Base-by-base conservation (phyloP, 495 filamentous ascomycete species). In the Bombardia bombarda region DNA sequence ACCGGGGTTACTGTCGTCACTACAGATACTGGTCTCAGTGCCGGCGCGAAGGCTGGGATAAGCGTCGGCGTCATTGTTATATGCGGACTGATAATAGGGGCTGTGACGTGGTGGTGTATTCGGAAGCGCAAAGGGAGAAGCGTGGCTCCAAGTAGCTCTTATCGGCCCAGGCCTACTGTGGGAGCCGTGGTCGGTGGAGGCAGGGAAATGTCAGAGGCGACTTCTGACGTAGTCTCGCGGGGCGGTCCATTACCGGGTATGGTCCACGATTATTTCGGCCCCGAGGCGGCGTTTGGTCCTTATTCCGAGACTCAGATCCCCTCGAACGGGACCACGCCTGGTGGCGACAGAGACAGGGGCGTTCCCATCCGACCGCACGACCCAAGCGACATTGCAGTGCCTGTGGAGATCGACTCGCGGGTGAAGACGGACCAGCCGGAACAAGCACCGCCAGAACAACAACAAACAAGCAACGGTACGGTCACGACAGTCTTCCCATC, bases 41-140 rank as follows among this genome's bases (percentile, higher is more conserved):
- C 48, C 3, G 66, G 61, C 7, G 67, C 66, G 0, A 67, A 61
- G 45, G 68, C 61, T 1, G 70, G 70, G 26, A 62, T 74, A 8
- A 68, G 59, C n/a, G 58, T 70, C 14, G 72, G 68, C 14, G 63
- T 53, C 6, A 43, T 51, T 24, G 43, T 37, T 0, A 21, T 20
- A 10, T 58, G 55, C 4, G 43, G 58, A n/a, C 30, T 65, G 20
- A 14, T 68, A 9, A 62, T 71, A 42, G 63, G 61, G 3, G 45
- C 40, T 3, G 40, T 57, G 8, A 63, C 58, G 0, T 68, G 66
- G 67, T 52, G 55, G 32, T 67, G 57, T 31, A 32, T 70, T 35
- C 52, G 48, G 18, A 52, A 50, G 24, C 57, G 60, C n/a, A 52
- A 51, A 26, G 28, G 37, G 43, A 38, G 32, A 45, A 42, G 47